Evolutionary conservation across 441 rosid genomes (phyloP).

Genomic region (Geranium incanum): DNA sequence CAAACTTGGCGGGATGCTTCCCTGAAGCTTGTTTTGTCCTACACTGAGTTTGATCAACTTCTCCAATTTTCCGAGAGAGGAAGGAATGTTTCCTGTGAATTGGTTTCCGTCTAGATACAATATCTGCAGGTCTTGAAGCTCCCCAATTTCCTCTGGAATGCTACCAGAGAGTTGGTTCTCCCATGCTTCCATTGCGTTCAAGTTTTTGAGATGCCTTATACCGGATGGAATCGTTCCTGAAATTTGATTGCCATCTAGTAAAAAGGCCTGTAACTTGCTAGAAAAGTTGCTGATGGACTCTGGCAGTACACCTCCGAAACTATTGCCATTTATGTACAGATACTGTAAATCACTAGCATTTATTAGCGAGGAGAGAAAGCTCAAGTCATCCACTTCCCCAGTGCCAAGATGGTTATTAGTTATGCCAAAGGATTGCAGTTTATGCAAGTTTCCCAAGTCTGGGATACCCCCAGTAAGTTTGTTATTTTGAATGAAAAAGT

Average conservation of each 20-base stretch:
- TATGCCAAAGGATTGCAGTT: not conserved
- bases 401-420: conserved; percentile 17
- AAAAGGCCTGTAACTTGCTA: not conserved
- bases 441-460: not conserved
- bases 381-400: conserved; percentile 14
- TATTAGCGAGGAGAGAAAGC: conserved; percentile 22
- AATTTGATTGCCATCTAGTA: conserved; percentile 1
- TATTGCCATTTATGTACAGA: not conserved
- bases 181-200: not conserved
- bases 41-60: not conserved
- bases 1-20: conserved; percentile 19
- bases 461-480: conserved; percentile 15
- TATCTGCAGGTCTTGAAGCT: not conserved
- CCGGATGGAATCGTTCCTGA: conserved; percentile 14
- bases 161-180: conserved; percentile 13
- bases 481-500: not conserved
- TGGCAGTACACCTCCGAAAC: conserved; percentile 23
- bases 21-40: conserved; percentile 10
- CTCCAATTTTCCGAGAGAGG: conserved; percentile 16
- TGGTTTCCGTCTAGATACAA: not conserved
- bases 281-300: conserved; percentile 21
- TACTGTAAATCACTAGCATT: conserved; percentile 7
- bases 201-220: conserved; percentile 12
- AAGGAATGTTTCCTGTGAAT: conserved; percentile 19
- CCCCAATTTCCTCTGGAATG: conserved; percentile 11